Percentiles rank a stretch among this genome's conserved stretches.
These are phyloP conservation scores for Neofusicoccum ribis DNA, from an alignment of 2,329 filamentous ascomycete species.

Conservation along the genomic window DNA sequence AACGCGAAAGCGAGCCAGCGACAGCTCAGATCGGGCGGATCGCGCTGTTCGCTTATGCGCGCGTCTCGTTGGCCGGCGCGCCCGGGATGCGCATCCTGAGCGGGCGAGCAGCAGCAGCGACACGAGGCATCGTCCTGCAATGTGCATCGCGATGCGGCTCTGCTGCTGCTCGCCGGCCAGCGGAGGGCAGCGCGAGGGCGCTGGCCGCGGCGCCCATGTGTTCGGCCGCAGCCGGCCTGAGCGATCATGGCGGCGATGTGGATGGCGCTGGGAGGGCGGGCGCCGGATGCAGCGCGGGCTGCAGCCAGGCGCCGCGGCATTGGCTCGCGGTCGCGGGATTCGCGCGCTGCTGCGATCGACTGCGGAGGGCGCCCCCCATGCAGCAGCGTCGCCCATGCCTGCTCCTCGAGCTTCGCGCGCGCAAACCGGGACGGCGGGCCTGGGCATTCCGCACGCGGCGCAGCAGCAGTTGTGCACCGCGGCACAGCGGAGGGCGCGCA, in stretches of 20 bases:
- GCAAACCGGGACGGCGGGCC: not conserved
- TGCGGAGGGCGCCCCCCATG: not conserved
- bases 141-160: not conserved
- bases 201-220: no score
- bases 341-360: not conserved
- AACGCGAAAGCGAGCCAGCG: constrained; percentile 15
- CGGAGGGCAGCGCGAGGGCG: no score
- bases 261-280: not conserved
- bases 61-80: not conserved
- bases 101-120: not conserved
- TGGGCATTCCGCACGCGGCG: constrained; percentile 3
- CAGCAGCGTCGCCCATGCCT: not conserved
- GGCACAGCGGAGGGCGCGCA: not conserved
- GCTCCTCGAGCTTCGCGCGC: constrained; percentile 10
- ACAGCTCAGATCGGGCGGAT: constrained; percentile 13
- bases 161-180: not conserved
- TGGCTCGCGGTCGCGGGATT: constrained; percentile 12
- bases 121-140: not conserved
- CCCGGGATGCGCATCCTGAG: not conserved
- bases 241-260: not conserved
- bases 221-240: not conserved
- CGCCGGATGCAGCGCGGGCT: not conserved
- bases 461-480: not conserved
- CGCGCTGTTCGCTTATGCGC: constrained; percentile 12
- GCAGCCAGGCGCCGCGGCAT: not conserved